Conservation (phyloP, 208 protist species). For the Leptomonas pyrrhocoris region DNA sequence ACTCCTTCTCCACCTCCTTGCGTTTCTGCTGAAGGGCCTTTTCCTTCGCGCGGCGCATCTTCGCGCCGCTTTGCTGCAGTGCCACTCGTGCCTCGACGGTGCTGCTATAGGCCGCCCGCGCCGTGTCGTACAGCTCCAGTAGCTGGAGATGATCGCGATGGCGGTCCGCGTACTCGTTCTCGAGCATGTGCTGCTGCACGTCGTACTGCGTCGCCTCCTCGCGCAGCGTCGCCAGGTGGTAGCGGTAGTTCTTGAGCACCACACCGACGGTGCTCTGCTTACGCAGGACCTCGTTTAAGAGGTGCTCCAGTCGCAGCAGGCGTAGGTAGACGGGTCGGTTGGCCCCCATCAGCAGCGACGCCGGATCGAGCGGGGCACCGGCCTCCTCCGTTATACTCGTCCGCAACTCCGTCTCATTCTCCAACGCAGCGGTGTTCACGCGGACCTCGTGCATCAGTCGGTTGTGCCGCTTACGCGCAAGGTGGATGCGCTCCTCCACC, state of each 20-base stretch:
- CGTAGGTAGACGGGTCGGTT: conserved; percentile 67
- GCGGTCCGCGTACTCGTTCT: conserved; percentile 75
- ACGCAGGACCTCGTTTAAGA: conserved; percentile 86
- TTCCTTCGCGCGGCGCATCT: conserved; percentile 66
- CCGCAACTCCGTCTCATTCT: conserved; percentile 4
- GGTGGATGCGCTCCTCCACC: conserved; percentile 46
- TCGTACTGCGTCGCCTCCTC: conserved; percentile 73
- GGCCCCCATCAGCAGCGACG: conserved; percentile 27
- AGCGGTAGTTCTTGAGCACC: conserved; percentile 87
- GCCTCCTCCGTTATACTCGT: conserved; percentile 2
- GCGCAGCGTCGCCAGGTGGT: conserved; percentile 78
- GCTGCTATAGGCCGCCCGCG: conserved; percentile 57
- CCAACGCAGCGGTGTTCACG: conserved; percentile 8
- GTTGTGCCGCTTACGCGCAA: conserved; percentile 52
- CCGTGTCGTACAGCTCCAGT: conserved; percentile 81
- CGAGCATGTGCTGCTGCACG: conserved; percentile 57
- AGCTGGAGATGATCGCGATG: conserved; percentile 91
- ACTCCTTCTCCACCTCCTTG: conserved; percentile 47
- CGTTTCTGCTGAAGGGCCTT: conserved; percentile 77
- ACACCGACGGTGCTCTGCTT: conserved; percentile 85
- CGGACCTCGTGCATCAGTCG: conserved; percentile 52
- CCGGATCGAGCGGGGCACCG: background rate
- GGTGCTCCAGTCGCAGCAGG: conserved; percentile 91
- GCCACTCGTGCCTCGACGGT: conserved; percentile 49
- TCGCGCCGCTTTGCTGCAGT: conserved; percentile 46